These are phyloP conservation scores for Abortiporus biennis DNA, from an alignment of 1,284 basidiomycete genomes.

Conservation along the genomic window DNA sequence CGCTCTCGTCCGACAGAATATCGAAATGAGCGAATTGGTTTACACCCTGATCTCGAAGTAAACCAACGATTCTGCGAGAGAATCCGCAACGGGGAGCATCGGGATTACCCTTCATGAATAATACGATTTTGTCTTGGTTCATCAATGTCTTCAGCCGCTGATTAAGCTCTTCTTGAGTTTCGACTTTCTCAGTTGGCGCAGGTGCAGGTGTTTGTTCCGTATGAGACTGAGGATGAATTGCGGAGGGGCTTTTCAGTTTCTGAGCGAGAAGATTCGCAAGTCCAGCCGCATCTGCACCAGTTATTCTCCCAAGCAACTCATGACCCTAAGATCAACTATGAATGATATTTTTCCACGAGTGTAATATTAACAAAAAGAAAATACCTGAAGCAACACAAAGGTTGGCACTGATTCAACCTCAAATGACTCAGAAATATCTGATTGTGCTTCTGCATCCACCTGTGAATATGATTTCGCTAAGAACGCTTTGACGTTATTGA, in stretches of 20 bases:
- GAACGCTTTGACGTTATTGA: not conserved
- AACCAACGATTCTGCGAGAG: conserved; percentile 62
- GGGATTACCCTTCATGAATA: conserved; percentile 98
- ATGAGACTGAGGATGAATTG: conserved; percentile 33
- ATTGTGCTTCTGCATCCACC: conserved; percentile 88
- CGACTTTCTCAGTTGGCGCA: conserved; percentile 32
- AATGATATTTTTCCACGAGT: conserved; percentile 16
- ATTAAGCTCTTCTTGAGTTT: conserved; percentile 64
- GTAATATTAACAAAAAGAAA: conserved; percentile 3
- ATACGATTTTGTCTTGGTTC: conserved; percentile 68
- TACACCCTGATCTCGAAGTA: conserved; percentile 55
- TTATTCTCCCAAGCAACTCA: conserved; percentile 75
- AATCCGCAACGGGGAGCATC: conserved; percentile 85
- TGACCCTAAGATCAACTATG: conserved; percentile 63
- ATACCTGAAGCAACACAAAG: conserved; percentile 78
- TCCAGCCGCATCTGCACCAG: conserved; percentile 74
- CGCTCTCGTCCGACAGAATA: conserved; percentile 66
- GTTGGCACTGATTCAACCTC: conserved; percentile 89
- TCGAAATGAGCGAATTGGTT: conserved; percentile 64
- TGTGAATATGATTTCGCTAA: conserved; percentile 22
- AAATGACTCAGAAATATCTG: conserved; percentile 92
- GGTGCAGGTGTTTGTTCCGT: conserved; percentile 31
- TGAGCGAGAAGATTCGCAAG: conserved; percentile 64
- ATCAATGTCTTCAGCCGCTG: conserved; percentile 62
- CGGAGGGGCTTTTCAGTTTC: conserved; percentile 38